A percentile compares a stretch with the other conserved stretches of the same genome.
Evolutionary conservation across 345 rosid species (phyloP).

Genomic region (Syzygium oleosum): DNA sequence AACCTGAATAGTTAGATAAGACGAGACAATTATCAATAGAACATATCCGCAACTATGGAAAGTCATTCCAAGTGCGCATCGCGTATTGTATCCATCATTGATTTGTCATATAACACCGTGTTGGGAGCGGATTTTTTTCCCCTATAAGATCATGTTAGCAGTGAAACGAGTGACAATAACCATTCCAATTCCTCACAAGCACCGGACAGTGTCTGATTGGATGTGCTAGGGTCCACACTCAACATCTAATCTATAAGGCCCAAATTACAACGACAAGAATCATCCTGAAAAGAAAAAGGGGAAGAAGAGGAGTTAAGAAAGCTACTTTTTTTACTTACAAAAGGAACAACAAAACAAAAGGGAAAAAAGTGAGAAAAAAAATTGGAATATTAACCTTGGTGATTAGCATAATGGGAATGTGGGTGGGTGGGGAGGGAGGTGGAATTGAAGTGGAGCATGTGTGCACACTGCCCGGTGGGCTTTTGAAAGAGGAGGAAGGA

Average conservation of each 20-base stretch:
- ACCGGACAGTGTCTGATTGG: background rate
- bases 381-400: background rate
- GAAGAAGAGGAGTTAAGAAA: background rate
- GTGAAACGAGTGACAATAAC: background rate
- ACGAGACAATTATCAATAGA: background rate
- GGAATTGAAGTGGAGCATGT: background rate
- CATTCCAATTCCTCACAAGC: background rate
- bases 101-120: background rate
- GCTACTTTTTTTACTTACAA: background rate
- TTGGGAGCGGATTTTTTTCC: background rate
- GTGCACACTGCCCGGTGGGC: slow-evolving; percentile 27
- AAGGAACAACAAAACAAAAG: background rate
- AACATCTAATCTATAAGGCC: background rate
- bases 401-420: background rate
- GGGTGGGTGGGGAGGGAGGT: background rate
- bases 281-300: background rate
- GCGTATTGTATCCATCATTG: background rate
- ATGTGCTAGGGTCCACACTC: background rate
- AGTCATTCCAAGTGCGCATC: background rate
- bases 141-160: background rate
- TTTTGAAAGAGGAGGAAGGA: background rate
- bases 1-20: background rate
- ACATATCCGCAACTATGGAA: background rate
- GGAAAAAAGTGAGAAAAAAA: background rate
- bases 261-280: background rate